A percentile compares a stretch with the other conserved stretches of the same genome.
These are phyloP conservation scores for Tuber indicum DNA, from an alignment of 495 filamentous ascomycete genomes.

Conservation along the genomic window DNA sequence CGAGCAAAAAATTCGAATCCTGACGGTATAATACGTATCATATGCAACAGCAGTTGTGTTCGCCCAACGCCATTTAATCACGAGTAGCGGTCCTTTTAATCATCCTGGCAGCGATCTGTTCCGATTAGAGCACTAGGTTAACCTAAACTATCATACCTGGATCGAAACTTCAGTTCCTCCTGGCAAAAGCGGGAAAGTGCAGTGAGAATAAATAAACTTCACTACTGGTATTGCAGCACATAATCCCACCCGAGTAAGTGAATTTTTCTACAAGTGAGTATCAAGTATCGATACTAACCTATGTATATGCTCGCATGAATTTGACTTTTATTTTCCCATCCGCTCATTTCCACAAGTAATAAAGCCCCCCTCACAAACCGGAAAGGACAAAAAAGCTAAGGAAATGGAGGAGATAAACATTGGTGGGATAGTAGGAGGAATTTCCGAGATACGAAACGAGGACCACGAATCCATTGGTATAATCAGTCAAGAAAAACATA, in stretches of 20 bases:
- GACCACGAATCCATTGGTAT: not conserved
- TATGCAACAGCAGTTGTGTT: too few relatives aligned
- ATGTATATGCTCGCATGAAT: not conserved
- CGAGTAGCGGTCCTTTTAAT: not conserved
- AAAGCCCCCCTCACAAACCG: not conserved
- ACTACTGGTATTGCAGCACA: not conserved
- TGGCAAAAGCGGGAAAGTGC: not conserved
- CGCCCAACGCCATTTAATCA: too few relatives aligned
- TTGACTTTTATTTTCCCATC: not conserved
- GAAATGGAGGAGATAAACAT: not conserved
- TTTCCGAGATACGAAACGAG: not conserved
- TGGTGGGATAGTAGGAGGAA: not conserved
- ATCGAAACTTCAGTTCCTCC: not conserved
- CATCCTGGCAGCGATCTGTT: not conserved
- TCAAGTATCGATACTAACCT: not conserved
- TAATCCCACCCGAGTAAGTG: not conserved
- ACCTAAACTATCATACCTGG: not conserved
- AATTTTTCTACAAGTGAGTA: not conserved
- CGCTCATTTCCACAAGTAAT: not conserved
- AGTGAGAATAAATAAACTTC: not conserved
- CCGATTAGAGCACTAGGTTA: not conserved
- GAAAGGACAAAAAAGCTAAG: not conserved
- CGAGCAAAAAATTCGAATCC: too few relatives aligned
- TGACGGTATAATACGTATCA: too few relatives aligned
- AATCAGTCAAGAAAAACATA: not conserved